These are phyloP conservation scores for Acacia confusa DNA, from an alignment of 306 rosid genomes.

Conservation along the genomic window DNA sequence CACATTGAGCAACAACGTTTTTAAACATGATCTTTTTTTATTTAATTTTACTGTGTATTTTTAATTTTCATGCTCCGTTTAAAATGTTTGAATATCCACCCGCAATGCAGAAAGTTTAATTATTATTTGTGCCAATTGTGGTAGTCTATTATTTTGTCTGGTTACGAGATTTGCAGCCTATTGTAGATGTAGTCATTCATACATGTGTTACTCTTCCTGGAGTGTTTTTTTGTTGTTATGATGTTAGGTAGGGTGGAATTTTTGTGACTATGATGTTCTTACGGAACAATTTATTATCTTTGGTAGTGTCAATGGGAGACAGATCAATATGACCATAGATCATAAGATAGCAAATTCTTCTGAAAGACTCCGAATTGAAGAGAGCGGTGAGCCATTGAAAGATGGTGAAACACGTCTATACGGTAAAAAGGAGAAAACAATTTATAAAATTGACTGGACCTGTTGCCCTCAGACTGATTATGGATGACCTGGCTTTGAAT, in stretches of 20 bases:
- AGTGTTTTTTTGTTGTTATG: background rate
- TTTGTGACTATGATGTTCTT: constrained; percentile 9
- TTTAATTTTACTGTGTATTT: background rate
- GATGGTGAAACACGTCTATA: constrained; percentile 91
- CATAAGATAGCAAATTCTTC: constrained; percentile 70
- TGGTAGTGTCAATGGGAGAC: constrained; percentile 77
- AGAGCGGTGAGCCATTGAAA: constrained; percentile 77
- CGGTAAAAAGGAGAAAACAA: constrained; percentile 47
- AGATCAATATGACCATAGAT: constrained; percentile 83
- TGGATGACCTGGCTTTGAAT: background rate
- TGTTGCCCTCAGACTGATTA: constrained; percentile 32
- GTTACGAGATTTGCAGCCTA: constrained; percentile 9
- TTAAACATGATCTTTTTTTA: background rate
- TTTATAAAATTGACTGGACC: constrained; percentile 14
- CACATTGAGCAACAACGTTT: background rate
- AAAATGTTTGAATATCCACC: background rate
- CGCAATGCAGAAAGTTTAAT: background rate
- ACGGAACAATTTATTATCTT: constrained; percentile 20
- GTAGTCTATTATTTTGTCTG: constrained; percentile 17
- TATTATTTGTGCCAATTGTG: constrained; percentile 16
- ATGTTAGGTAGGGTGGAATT: constrained; percentile 5
- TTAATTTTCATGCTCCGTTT: background rate
- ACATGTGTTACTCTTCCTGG: background rate
- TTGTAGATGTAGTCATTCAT: constrained; percentile 6
- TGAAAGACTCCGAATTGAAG: constrained; percentile 77